A percentile compares a stretch with the other conserved stretches of the same genome.
phyloP scores from a whole-genome alignment of 1,284 basidiomycete genomes.

The Neonothopanus nambi region DNA sequence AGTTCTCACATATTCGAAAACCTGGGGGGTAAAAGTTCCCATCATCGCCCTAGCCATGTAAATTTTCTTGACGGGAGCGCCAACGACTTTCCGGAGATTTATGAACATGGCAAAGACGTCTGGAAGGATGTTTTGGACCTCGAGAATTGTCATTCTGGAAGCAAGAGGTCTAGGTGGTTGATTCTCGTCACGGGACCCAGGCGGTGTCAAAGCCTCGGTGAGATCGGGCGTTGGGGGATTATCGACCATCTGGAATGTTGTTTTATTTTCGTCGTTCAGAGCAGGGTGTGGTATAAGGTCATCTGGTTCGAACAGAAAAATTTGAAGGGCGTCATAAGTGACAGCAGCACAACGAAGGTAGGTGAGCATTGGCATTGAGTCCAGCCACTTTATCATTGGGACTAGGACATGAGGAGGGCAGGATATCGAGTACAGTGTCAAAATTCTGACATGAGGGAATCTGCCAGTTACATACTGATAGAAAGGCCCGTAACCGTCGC shows the following conservation, averaged over 20 bases:
- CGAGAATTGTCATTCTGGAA: constrained; percentile 9
- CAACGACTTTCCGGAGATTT: constrained; percentile 21
- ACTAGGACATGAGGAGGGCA: constrained; percentile 24
- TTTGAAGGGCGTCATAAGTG: constrained; percentile 38
- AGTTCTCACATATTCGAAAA: neutral
- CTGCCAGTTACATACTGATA: constrained; percentile 43
- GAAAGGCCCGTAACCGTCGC: constrained; percentile 49
- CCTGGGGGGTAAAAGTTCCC: constrained; percentile 14
- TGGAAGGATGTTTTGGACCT: constrained; percentile 28
- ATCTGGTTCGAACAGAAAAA: constrained; percentile 43
- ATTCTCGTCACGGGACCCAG: neutral
- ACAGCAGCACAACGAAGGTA: constrained; percentile 49
- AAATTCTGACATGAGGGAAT: constrained; percentile 47
- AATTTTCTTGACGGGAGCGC: constrained; percentile 31
- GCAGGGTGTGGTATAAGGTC: constrained; percentile 19
- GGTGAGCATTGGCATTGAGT: constrained; percentile 51
- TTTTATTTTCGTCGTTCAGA: neutral
- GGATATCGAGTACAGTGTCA: constrained; percentile 49
- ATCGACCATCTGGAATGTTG: neutral
- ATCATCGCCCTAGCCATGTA: constrained; percentile 28
- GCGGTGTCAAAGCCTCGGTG: neutral
- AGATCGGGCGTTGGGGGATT: neutral
- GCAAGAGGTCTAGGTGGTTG: constrained; percentile 3
- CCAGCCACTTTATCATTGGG: constrained; percentile 46
- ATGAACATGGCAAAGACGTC: constrained; percentile 25